These are phyloP conservation scores for Sugiyamaella xylanicola DNA, from an alignment of 1,139 yeast genomes.

Conservation along the genomic window DNA sequence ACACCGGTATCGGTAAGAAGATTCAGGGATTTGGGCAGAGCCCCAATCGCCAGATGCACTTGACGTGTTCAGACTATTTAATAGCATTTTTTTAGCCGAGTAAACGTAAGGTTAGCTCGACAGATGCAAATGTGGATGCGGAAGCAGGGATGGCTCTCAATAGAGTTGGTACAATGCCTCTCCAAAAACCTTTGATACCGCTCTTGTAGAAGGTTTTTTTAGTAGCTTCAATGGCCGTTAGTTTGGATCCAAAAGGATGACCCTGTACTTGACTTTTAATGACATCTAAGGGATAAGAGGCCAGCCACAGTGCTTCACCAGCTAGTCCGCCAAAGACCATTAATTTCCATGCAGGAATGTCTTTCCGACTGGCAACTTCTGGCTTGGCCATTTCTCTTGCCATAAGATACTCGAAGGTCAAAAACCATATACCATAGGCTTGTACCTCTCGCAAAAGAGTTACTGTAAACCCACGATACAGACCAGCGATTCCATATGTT, in stretches of 20 bases:
- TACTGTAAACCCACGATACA: slow-evolving; percentile 62
- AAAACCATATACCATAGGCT: slow-evolving; percentile 83
- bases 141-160: slow-evolving; percentile 73
- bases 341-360: slow-evolving; percentile 63
- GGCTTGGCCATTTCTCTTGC: slow-evolving; percentile 31
- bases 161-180: slow-evolving; percentile 70
- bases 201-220: slow-evolving; percentile 48
- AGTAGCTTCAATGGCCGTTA: slow-evolving; percentile 48
- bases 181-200: slow-evolving; percentile 67
- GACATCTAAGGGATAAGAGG: slow-evolving; percentile 72
- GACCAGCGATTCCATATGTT: slow-evolving; percentile 55
- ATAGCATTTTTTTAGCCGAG: slow-evolving; percentile 45
- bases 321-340: slow-evolving; percentile 68
- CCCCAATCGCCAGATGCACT: not conserved
- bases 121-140: slow-evolving; percentile 79
- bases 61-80: not conserved
- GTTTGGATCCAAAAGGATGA: slow-evolving; percentile 51
- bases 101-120: slow-evolving; percentile 64
- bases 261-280: slow-evolving; percentile 71
- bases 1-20: too few species aligned
- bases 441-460: slow-evolving; percentile 71
- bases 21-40: not conserved
- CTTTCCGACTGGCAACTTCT: slow-evolving; percentile 43
- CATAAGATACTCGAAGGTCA: slow-evolving; percentile 67
- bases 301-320: slow-evolving; percentile 72